Evolutionary conservation across 306 rosid genomes (phyloP).

Genomic region (Lathyrus sativus): DNA sequence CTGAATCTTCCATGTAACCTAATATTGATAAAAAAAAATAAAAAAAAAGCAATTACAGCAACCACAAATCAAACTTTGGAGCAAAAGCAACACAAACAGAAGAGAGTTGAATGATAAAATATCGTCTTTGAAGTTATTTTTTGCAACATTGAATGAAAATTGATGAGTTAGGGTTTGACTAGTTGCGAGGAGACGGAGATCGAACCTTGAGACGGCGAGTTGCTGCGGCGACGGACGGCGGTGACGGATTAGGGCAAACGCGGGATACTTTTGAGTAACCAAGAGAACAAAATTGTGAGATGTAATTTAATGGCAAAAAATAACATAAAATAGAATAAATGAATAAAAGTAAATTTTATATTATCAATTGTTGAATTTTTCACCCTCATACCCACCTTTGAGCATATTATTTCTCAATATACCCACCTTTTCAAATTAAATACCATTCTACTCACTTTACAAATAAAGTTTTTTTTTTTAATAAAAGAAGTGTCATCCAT

Average conservation of each 20-base stretch:
- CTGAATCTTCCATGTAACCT: conserved; percentile 80
- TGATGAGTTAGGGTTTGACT: background rate
- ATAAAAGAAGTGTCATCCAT: too few relatives aligned
- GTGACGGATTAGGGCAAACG: background rate
- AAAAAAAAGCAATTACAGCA: background rate
- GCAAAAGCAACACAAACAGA: background rate
- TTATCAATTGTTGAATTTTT: too few relatives aligned
- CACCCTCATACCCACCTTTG: too few relatives aligned
- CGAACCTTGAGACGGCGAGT: background rate
- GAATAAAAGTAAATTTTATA: too few relatives aligned
- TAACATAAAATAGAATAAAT: too few relatives aligned
- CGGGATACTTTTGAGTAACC: background rate
- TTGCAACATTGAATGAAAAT: background rate
- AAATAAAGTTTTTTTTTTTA: too few relatives aligned
- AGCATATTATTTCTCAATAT: too few relatives aligned
- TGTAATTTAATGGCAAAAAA: too few relatives aligned
- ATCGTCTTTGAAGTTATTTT: background rate
- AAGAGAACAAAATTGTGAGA: background rate
- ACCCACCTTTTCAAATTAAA: too few relatives aligned
- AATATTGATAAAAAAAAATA: background rate
- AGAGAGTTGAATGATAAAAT: background rate
- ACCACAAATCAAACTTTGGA: background rate
- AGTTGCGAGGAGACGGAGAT: background rate
- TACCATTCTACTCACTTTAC: too few relatives aligned
- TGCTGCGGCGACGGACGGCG: conserved; percentile 1